Evolutionary conservation across 2,329 filamentous ascomycete species (phyloP).

Genomic region (Elsinoe fawcettii): DNA sequence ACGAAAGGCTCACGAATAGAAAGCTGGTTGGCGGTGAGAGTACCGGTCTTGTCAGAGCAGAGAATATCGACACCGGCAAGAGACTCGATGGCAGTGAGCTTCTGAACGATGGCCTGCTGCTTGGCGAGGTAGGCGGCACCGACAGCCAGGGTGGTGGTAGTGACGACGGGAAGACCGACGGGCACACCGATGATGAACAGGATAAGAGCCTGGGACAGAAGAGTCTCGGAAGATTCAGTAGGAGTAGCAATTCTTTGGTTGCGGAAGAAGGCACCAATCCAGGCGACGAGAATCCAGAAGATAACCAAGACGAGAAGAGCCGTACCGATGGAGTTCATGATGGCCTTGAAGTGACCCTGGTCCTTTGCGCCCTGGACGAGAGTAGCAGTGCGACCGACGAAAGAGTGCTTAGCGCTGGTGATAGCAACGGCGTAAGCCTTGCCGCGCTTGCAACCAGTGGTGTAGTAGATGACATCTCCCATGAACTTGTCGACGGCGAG

Average conservation of each 20-base stretch:
- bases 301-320: constrained; percentile 67
- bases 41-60: constrained; percentile 77
- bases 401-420: constrained; percentile 62
- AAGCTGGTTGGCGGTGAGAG: constrained; percentile 66
- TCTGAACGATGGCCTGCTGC: constrained; percentile 73
- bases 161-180: constrained; percentile 71
- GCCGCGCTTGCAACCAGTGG: constrained; percentile 72
- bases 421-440: constrained; percentile 64
- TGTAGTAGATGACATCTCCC: constrained; percentile 69
- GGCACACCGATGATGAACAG: constrained; percentile 71
- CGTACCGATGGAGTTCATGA: constrained; percentile 76
- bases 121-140: constrained; percentile 69
- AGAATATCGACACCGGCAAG: constrained; percentile 69
- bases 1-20: constrained; percentile 71
- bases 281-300: constrained; percentile 66
- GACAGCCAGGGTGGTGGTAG: constrained; percentile 68
- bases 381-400: constrained; percentile 67
- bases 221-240: constrained; percentile 51
- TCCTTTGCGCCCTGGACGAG: constrained; percentile 69
- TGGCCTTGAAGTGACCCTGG: constrained; percentile 71
- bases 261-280: constrained; percentile 74
- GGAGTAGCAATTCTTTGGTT: constrained; percentile 56
- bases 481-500: constrained; percentile 73
- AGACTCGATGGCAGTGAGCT: constrained; percentile 70
- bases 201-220: constrained; percentile 62